phyloP scores from a whole-genome alignment of 306 rosid species.

The Medicago arabica region DNA sequence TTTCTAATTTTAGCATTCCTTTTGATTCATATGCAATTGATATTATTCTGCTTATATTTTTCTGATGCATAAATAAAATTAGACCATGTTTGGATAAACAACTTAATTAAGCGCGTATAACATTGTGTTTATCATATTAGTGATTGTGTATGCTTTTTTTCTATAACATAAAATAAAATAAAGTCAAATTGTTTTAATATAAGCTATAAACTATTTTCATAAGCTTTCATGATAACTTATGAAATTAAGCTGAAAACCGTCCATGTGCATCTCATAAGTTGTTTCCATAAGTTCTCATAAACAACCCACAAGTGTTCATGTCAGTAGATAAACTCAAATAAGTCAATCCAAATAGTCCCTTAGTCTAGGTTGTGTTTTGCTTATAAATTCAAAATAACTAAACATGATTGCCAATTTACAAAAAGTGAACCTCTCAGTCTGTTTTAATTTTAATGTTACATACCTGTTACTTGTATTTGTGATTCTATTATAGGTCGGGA shows the following conservation, averaged over 20 bases:
- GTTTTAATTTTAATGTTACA: background rate
- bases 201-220: background rate
- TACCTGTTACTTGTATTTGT: constrained; percentile 22
- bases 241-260: background rate
- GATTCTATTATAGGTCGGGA: constrained; percentile 65
- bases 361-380: background rate
- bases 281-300: background rate
- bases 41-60: background rate
- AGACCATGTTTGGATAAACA: background rate
- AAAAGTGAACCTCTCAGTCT: background rate
- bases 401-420: constrained; percentile 6
- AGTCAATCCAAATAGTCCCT: background rate
- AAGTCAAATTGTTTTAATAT: background rate
- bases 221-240: background rate
- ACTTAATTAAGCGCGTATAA: background rate
- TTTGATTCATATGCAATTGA: constrained; percentile 1
- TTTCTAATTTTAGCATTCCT: background rate
- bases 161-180: no score
- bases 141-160: background rate
- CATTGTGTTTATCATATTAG: background rate
- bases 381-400: constrained; percentile 5
- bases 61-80: background rate
- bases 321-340: background rate
- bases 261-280: background rate
- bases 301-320: background rate